A percentile compares a stretch with the other conserved stretches of the same genome.
Conservation (phyloP, 2,329 filamentous ascomycete genomes). For the Plenodomus tracheiphilus region DNA sequence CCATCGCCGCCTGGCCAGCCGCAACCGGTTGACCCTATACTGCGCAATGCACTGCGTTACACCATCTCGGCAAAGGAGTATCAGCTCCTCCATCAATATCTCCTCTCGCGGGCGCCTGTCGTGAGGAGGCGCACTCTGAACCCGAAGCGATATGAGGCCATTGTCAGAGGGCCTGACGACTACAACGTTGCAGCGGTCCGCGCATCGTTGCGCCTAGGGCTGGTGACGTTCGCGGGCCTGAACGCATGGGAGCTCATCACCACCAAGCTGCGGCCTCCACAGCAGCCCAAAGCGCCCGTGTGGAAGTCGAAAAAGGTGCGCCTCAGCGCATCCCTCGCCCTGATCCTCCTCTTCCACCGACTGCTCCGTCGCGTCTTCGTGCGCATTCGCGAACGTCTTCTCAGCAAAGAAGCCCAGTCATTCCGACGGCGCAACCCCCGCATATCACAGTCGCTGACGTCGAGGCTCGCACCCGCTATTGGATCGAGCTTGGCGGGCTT, state of each 20-base stretch:
- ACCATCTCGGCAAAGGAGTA: slow-evolving; percentile 85
- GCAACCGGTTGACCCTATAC: slow-evolving; percentile 64
- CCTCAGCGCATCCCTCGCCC: slow-evolving; percentile 79
- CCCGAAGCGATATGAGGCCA: slow-evolving; percentile 56
- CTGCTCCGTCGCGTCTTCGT: slow-evolving; percentile 88
- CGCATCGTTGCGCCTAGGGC: slow-evolving; percentile 50
- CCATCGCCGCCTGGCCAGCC: slow-evolving; percentile 32
- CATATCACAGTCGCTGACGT: slow-evolving; percentile 75
- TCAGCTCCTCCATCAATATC: slow-evolving; percentile 78
- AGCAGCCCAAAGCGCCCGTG: slow-evolving; percentile 45
- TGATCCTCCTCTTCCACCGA: slow-evolving; percentile 85
- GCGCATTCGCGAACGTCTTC: slow-evolving; percentile 75
- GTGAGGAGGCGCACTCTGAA: slow-evolving; percentile 58
- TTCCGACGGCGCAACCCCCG: slow-evolving; percentile 84
- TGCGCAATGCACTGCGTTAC: slow-evolving; percentile 85
- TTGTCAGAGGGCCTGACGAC: slow-evolving; percentile 52
- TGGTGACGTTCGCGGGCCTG: slow-evolving; percentile 48
- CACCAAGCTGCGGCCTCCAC: slow-evolving; percentile 41
- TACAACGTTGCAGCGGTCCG: slow-evolving; percentile 54
- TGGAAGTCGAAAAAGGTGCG: slow-evolving; percentile 69
- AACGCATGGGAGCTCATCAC: slow-evolving; percentile 53
- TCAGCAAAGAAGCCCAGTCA: slow-evolving; percentile 76
- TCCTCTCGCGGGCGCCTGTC: slow-evolving; percentile 71
- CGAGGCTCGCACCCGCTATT: slow-evolving; percentile 81
- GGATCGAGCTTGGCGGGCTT: slow-evolving; percentile 87